A percentile compares a stretch with the other conserved stretches of the same genome.
These are phyloP conservation scores for Syzygium syzygioides DNA, from an alignment of 441 rosid species.

Conservation along the genomic window DNA sequence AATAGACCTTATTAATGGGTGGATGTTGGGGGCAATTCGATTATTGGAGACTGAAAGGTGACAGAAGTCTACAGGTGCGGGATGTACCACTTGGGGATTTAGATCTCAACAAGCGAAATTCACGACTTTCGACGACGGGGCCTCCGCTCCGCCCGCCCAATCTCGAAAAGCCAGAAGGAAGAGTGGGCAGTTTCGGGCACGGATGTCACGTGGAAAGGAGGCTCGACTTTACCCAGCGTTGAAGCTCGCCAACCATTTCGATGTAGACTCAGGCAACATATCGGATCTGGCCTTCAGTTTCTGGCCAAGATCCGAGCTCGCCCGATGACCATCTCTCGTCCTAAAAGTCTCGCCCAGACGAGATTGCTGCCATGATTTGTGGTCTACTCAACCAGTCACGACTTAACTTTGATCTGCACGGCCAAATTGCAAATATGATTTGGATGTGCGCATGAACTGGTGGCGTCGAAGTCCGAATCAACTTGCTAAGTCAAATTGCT, in stretches of 20 bases:
- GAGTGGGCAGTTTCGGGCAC: background rate
- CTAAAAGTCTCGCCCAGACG: background rate
- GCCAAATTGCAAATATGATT: background rate
- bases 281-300: background rate
- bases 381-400: background rate
- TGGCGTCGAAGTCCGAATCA: background rate
- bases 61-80: background rate
- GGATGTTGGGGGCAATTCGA: background rate
- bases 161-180: background rate
- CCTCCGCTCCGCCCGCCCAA: background rate
- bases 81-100: background rate
- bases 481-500: background rate
- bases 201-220: background rate
- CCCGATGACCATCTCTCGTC: background rate
- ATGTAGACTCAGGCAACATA: background rate
- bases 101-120: background rate
- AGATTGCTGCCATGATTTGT: background rate
- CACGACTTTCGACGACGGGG: background rate
- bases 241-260: background rate
- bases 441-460: background rate
- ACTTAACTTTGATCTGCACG: background rate
- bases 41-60: background rate
- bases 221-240: background rate
- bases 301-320: background rate
- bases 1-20: background rate